Evolutionary conservation across 768 basidiomycete genomes (phyloP), one percentile per base, ranked within the genome.

Genomic region (Mycena alexandri): DNA sequence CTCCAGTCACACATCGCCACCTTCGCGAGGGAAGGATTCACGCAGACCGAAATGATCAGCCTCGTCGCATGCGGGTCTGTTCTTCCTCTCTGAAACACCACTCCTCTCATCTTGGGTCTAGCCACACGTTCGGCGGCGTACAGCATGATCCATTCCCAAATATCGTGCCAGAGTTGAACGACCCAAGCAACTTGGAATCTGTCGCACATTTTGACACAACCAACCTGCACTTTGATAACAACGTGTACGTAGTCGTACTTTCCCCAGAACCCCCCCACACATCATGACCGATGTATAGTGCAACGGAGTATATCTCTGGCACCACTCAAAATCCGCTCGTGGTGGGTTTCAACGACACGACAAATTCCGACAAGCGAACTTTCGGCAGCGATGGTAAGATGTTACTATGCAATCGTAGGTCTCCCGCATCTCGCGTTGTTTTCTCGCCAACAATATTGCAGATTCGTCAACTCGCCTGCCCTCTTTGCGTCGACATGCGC

Each of bases 371-470:
- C 38, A 38, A 38, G 38, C 38, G 38, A 14, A 38, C 9, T 14
- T 38, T 38, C 38, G 38, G 38, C 11, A 38, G 51, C n/a, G 63
- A 64, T 25, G 43, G 43, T 0, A 64, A 64, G n/a, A n/a, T n/a
- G 53, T 25, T 10, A 64, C 63, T 13, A 64, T 64, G 63, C 17
- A 38, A 41, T 55, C 53, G 53, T 55, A 14, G 13, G 53, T 36
- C 13, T 53, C 29, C 29, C 34, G 21, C 22, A 38, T 21, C 22
- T 7, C 47, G 47, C 47, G 21, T 48, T 10, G 14, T 17, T 51
- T 7, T 8, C 29, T 33, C n/a, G 21, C 29, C 13, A 11, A 34
- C 29, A 24, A 19, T 10, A 19, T 21, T 22, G 2, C 29, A 53
- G 43, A 41, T 64, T 64, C 43, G 63, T 47, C n/a, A 47, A 52